Evolutionary conservation across 148 eudicot species (phyloP), one percentile per base, ranked within the genome.

Genomic region (Linanthus parryae): DNA sequence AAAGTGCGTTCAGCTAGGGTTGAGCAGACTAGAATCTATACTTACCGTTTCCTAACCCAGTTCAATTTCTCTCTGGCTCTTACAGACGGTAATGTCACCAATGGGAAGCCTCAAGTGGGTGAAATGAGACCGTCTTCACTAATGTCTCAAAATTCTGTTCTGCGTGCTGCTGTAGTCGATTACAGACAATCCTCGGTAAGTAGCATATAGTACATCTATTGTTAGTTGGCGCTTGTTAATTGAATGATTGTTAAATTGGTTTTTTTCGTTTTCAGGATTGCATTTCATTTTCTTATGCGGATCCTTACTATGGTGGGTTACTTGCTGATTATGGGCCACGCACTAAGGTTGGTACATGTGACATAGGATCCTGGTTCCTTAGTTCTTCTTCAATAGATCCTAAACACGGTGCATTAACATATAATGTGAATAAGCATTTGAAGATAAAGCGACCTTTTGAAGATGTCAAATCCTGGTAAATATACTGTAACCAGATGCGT

Each of bases 121-220:
- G 61, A 54, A 48, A 33, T 30, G 0, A 67, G 57, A 56, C 17
- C 40, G 38, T 33, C 23, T 28, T 21, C 44, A 36, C 42, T 64
- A 21, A 48, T 65, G 46, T 78, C 63, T 54, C 70, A 66, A 37
- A 64, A 68, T 17, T 57, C 45, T 57, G 36, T 36, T 69, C 52
- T 61, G 14, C 66, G 78, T 56, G 61, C 76, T 69, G 52, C 59
- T n/a, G 74, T 65, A 51, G 56, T 61, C 59, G 75, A 67, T 65
- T 64, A 46, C 15, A 65, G 53, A 50, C 82, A 63, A 35, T 54
- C 75, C 62, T 58, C 45, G 45, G 91, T 83, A 67, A 69, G 91
- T 67, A 37, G 51, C 31, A 17, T 8, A 3, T 52, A 33, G 29
- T 18, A 14, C 5, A 13, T 27, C n/a, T 18, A 9, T 27, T 46